Conservation (phyloP, 2,329 filamentous ascomycete genomes). For the Davidsoniella virescens region DNA sequence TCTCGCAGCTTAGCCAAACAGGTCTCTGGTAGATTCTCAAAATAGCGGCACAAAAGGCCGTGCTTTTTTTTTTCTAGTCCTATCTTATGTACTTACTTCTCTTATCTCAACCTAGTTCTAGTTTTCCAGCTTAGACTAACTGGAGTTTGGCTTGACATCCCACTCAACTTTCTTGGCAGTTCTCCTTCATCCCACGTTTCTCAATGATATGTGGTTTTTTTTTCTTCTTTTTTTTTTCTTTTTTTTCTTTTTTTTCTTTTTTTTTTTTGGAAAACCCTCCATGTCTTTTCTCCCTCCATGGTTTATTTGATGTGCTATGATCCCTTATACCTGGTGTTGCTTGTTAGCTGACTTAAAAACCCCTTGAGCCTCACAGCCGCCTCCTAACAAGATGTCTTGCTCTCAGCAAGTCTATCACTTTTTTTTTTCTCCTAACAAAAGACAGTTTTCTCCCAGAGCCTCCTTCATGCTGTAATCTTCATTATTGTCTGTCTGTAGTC, state of each 20-base stretch:
- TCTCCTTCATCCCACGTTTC: neutral
- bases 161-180: no score
- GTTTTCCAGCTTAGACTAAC: no score
- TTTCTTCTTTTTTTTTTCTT: neutral
- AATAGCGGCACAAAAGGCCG: no score
- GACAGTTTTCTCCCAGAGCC: no score
- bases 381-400: neutral
- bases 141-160: no score
- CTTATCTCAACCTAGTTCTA: neutral
- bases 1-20: neutral
- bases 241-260: neutral
- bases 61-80: neutral
- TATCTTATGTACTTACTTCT: neutral
- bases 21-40: neutral
- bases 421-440: no score
- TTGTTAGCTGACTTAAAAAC: neutral
- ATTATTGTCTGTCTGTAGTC: no score
- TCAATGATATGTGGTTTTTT: neutral
- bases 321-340: neutral
- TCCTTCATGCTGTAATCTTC: no score
- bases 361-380: slow-evolving; percentile 1
- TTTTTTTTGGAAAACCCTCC: neutral
- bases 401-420: no score
- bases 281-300: neutral
- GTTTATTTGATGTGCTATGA: neutral